Conservation (phyloP, 1,284 basidiomycete species). For the Naganishia albida region DNA sequence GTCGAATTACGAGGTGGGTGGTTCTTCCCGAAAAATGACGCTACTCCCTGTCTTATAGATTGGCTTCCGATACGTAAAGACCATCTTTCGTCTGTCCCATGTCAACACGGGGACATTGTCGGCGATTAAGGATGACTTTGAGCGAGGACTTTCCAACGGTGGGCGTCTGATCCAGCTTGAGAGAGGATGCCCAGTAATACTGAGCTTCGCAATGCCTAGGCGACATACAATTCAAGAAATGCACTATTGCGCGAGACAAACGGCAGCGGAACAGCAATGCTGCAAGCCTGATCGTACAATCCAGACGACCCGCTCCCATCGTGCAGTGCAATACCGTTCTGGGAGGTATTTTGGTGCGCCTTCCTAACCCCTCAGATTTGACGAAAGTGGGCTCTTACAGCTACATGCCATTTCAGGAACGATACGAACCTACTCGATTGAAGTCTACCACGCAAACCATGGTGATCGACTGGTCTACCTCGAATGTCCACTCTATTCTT, state of each 20-base stretch:
- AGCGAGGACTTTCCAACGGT: not conserved
- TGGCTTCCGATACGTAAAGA: not conserved
- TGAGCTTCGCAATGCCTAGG: too few relatives aligned
- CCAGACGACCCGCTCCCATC: conserved; percentile 2
- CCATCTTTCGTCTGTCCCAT: conserved; percentile 8
- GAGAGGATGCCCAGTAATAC: too few relatives aligned
- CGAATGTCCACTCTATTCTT: conserved; percentile 14
- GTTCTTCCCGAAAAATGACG: not conserved
- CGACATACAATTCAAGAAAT: not conserved
- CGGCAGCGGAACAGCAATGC: not conserved
- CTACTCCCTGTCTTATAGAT: too few relatives aligned
- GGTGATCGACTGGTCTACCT: conserved; percentile 18
- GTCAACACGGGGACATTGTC: not conserved
- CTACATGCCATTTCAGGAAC: not conserved
- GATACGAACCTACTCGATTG: conserved; percentile 10
- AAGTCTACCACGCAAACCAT: conserved; percentile 20
- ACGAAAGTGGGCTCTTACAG: not conserved
- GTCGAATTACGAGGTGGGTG: conserved; percentile 14
- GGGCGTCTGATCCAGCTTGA: not conserved
- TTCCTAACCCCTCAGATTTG: not conserved
- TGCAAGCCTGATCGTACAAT: conserved; percentile 2
- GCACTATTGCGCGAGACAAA: not conserved
- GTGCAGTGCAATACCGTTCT: not conserved
- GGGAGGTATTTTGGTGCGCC: conserved; percentile 3
- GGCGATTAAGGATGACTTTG: not conserved